These are phyloP conservation scores for Polychaeton citri DNA, from an alignment of 2,329 filamentous ascomycete genomes.

Conservation along the genomic window DNA sequence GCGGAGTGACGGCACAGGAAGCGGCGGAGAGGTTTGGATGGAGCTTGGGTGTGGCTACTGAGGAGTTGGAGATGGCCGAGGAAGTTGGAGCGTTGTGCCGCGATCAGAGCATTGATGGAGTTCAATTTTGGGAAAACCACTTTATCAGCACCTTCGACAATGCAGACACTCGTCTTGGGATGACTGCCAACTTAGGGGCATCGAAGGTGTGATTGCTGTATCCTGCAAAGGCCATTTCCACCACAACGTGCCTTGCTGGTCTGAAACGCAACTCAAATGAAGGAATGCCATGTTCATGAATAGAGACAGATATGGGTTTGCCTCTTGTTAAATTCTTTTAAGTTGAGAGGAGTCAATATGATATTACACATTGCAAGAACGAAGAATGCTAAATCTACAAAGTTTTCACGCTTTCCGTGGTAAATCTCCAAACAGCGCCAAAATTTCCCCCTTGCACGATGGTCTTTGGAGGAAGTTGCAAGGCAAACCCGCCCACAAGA, in stretches of 20 bases:
- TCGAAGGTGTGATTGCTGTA: no score
- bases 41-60: conserved; percentile 91
- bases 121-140: conserved; percentile 82
- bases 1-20: conserved; percentile 81
- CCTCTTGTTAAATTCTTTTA: no score
- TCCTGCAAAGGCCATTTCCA: no score
- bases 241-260: no score
- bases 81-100: conserved; percentile 77
- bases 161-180: not conserved
- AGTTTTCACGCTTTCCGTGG: not conserved
- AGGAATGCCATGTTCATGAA: no score
- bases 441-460: no score
- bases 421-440: no score
- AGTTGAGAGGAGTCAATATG: not conserved
- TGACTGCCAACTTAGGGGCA: no score
- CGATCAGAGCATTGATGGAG: conserved; percentile 80
- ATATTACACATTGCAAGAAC: not conserved
- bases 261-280: no score
- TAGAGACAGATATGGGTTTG: no score
- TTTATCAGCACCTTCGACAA: conserved; percentile 5
- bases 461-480: no score
- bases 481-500: no score
- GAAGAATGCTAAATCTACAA: not conserved
- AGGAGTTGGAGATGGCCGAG: conserved; percentile 95
- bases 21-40: conserved; percentile 82